Evolutionary conservation across 192 early-diverging fungal species (phyloP), one percentile per base, ranked within the genome.

Genomic region (Backusella tarrabulga): DNA sequence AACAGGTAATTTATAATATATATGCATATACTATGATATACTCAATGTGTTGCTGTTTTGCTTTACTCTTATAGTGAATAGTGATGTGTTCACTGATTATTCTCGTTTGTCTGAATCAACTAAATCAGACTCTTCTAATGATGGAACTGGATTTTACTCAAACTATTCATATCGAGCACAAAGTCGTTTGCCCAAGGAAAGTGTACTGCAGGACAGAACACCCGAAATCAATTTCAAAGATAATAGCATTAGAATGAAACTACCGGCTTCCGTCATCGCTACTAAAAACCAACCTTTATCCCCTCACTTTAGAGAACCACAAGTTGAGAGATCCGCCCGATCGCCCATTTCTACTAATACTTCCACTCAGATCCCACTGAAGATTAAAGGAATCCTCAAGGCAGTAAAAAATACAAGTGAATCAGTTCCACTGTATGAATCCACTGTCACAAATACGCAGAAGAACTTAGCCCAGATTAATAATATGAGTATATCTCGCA

Each of bases 401-500:
- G 12, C 21, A 26, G 26, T 63, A 63, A 23, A 63, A 3, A 29
- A 63, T 4, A 63, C 9, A 63, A 63, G 23, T 8, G 26, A 63
- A 5, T 12, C 56, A 26, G 23, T 63, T 4, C 23, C 12, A 3
- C 26, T 63, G 1, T 12, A 63, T 29, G 11, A 14, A 63, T 8
- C 26, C 1, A 4, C 56, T 26, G 46, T 50, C 46, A 63, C 26
- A 63, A 29, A 3, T 4, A 11, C 56, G 3, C 56, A 23, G 23
- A 63, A 63, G 23, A 63, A 23, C 29, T 29, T 63, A 63, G 12
- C 26, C 12, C 23, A 63, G 14, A 23, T 63, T 29, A 63, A 63
- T 23, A 63, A 63, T 29, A 63, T 63, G 21, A 63, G 56, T 63
- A 63, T 63, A 63, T 63, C 56, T 38, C 50, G 73, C 15, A 74